Conservation (phyloP, 2,329 filamentous ascomycete species). For the Fonsecaea multimorphosa region DNA sequence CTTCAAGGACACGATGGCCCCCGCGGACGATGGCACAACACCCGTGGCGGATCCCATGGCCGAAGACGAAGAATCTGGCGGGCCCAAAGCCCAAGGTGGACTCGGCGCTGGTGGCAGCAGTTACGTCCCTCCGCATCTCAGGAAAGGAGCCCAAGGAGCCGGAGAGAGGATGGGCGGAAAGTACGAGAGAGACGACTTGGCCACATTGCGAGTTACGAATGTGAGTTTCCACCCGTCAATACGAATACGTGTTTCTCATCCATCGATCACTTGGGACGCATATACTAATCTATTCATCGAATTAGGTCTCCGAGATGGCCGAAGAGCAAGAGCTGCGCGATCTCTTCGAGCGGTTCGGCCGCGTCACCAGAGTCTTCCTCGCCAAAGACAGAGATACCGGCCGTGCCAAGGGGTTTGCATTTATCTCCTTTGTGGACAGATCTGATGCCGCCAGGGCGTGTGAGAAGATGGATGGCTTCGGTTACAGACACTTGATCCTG, state of each 20-base stretch:
- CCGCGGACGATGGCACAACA: constrained; percentile 53
- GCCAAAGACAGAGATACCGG: constrained; percentile 97
- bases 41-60: constrained; percentile 45
- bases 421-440: constrained; percentile 94
- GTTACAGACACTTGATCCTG: constrained; percentile 60
- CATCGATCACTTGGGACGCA: constrained; percentile 31
- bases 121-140: constrained; percentile 93
- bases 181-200: constrained; percentile 94
- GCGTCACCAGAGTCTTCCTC: constrained; percentile 95
- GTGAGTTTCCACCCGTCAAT: constrained; percentile 61
- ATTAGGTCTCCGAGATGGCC: constrained; percentile 92
- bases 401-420: constrained; percentile 96
- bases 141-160: constrained; percentile 63
- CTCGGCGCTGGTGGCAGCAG: constrained; percentile 74
- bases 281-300: constrained; percentile 38
- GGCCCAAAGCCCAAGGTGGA: constrained; percentile 59
- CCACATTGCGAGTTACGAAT: constrained; percentile 96
- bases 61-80: constrained; percentile 55
- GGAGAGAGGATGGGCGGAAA: constrained; percentile 91
- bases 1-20: constrained; percentile 99
- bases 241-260: no score
- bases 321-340: constrained; percentile 94
- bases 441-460: constrained; percentile 88
- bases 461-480: constrained; percentile 94
- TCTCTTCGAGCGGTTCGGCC: constrained; percentile 97